Evolutionary conservation across 257 asterid genomes (phyloP).

Genomic region (Ilex aquifolium): DNA sequence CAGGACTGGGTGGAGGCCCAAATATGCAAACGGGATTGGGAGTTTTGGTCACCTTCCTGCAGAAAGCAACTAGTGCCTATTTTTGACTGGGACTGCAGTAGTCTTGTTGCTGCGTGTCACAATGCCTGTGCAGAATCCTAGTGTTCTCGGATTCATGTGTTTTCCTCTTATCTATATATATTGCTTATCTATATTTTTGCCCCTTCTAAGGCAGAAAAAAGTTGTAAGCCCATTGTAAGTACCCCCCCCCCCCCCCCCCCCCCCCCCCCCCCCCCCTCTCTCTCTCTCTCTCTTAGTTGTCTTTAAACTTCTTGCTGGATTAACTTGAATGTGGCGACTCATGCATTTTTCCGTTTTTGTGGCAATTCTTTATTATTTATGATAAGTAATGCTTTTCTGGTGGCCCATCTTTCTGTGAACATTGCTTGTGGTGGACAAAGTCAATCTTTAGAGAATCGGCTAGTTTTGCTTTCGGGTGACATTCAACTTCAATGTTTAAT

Average conservation of each 20-base stretch:
- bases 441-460: too few relatives aligned
- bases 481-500: too few relatives aligned
- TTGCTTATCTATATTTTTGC: background rate
- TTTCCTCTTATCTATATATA: background rate
- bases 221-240: background rate
- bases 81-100: background rate
- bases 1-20: constrained; percentile 88
- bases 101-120: background rate
- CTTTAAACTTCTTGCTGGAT: too few relatives aligned
- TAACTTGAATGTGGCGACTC: too few relatives aligned
- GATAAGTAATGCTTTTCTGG: too few relatives aligned
- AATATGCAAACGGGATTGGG: constrained; percentile 33
- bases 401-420: too few relatives aligned
- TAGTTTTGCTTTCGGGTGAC: too few relatives aligned
- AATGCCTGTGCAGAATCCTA: background rate
- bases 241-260: background rate
- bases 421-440: too few relatives aligned
- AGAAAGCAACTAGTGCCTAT: constrained; percentile 16
- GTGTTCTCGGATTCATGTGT: background rate
- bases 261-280: background rate
- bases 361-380: too few relatives aligned
- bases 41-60: constrained; percentile 41
- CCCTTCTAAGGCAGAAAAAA: background rate
- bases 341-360: too few relatives aligned
- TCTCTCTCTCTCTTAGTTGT: too few relatives aligned